Evolutionary conservation across 768 basidiomycete genomes (phyloP).

Genomic region (Suillus brevipes): DNA sequence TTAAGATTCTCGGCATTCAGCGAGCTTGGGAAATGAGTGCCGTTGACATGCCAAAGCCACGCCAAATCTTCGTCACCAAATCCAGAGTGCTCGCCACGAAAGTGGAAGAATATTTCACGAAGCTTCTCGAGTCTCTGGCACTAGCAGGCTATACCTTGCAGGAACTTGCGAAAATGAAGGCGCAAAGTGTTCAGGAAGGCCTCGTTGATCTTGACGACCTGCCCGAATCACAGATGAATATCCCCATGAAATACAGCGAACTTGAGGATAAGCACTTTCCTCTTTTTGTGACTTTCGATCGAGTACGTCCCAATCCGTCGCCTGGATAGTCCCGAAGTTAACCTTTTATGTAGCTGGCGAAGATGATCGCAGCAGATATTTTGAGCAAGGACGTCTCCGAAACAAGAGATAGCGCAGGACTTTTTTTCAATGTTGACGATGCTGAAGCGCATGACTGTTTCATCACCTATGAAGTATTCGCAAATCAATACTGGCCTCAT

Average conservation of each 20-base stretch:
- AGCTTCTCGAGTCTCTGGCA: constrained; percentile 47
- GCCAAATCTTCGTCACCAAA: constrained; percentile 74
- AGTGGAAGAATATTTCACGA: constrained; percentile 66
- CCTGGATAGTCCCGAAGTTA: background rate
- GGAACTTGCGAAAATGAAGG: constrained; percentile 37
- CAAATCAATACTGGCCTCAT: constrained; percentile 57
- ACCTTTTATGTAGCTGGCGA: constrained; percentile 17
- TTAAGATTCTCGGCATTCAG: constrained; percentile 73
- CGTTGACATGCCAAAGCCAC: constrained; percentile 43
- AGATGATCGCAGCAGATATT: constrained; percentile 29
- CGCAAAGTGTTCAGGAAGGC: constrained; percentile 26
- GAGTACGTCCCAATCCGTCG: constrained; percentile 36
- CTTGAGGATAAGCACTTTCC: constrained; percentile 65
- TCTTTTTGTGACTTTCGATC: constrained; percentile 66
- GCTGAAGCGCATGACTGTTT: constrained; percentile 22
- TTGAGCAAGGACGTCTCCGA: constrained; percentile 10
- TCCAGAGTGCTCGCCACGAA: constrained; percentile 65
- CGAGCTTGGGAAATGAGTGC: constrained; percentile 46
- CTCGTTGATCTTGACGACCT: constrained; percentile 38
- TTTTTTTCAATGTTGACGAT: constrained; percentile 20
- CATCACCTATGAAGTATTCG: constrained; percentile 50
- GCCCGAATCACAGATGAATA: constrained; percentile 25
- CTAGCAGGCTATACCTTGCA: constrained; percentile 36
- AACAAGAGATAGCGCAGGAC: constrained; percentile 8
- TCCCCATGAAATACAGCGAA: constrained; percentile 53